A percentile compares a stretch with the other conserved stretches of the same genome.
Conservation (phyloP, 257 asterid genomes). For the Ajuga chamaepitys region DNA sequence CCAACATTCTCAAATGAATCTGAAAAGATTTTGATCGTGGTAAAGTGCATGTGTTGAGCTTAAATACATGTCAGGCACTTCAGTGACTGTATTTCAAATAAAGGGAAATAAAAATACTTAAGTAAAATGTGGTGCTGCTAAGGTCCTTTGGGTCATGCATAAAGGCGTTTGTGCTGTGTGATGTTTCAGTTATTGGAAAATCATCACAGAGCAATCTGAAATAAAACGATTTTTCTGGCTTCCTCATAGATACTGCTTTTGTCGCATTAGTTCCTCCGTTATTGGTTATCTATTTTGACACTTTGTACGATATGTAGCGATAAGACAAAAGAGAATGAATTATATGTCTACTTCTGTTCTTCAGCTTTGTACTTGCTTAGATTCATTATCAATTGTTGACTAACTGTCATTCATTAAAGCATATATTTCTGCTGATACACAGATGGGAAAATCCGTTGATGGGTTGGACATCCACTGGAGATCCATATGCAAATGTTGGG, state of each 20-base stretch:
- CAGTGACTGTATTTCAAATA: neutral
- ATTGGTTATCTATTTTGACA: neutral
- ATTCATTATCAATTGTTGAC: slow-evolving; percentile 12
- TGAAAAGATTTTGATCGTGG: neutral
- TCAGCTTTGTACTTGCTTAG: neutral
- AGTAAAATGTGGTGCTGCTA: neutral
- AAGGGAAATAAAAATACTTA: neutral
- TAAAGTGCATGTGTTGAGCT: neutral
- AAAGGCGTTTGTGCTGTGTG: neutral
- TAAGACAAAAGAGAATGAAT: neutral
- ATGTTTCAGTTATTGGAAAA: neutral
- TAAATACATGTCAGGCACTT: neutral
- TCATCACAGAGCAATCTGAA: neutral
- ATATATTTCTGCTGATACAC: slow-evolving; percentile 16
- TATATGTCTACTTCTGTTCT: neutral
- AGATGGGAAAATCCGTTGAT: slow-evolving; percentile 99
- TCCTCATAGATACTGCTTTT: neutral
- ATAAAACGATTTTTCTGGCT: neutral
- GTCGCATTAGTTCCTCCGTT: neutral
- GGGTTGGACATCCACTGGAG: slow-evolving; percentile 99
- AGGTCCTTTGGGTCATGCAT: neutral
- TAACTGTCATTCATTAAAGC: neutral
- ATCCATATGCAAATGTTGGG: slow-evolving; percentile 94
- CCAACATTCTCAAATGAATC: neutral
- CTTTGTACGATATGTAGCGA: neutral